Base-by-base conservation (phyloP, 1,284 basidiomycete genomes). In the Somion occarium region DNA sequence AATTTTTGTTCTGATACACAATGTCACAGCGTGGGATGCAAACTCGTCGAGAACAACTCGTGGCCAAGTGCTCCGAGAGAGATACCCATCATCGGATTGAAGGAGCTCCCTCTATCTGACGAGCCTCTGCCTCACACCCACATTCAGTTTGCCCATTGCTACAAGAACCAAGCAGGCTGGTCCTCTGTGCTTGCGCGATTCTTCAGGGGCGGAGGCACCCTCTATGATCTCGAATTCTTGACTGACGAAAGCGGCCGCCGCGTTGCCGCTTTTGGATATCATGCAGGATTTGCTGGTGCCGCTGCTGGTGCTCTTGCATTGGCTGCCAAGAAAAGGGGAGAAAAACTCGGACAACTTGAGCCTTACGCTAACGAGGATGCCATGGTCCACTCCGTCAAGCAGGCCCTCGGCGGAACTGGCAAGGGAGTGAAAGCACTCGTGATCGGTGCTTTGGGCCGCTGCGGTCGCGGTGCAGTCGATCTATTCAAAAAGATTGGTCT, bases 91-190 rank as follows among this genome's bases (percentile, higher is more conserved):
- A 88, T 98, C 61, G 97, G 97, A 5, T 79, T 99, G 68, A 99
- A 99, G 76, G 97, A 99, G 70, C 83, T 99, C 19, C 85, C 90
- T 38, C 82, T 76, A 55, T 94, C 91, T 41, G 77, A 79, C 39
- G 83, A 85, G 41, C 89, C 94, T 18, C 75, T 98, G 18, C 83
- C 81, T 11, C 94, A 98, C 73, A 95, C 91, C 7, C 97, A 99
- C 72, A 96, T 99, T 69, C 95, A 98, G 68, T 99, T 99, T 62
- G 96, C 95, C 2, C 97, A 99, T 71, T 98, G 96, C 73, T 99
- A 93, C 82, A 99, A 99, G 75, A 75, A 85, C 47, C 97, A 99
- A 70, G 93, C 79, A 1, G 97, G 97, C 38, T 99, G 97, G 96
- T 79, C 84, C 15, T 77, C 85, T 46, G 85, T 99, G 24, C 83